Evolutionary conservation across 805 yeast species (phyloP), one percentile per base, ranked within the genome.

Genomic region (Cyberlindnera americana): DNA sequence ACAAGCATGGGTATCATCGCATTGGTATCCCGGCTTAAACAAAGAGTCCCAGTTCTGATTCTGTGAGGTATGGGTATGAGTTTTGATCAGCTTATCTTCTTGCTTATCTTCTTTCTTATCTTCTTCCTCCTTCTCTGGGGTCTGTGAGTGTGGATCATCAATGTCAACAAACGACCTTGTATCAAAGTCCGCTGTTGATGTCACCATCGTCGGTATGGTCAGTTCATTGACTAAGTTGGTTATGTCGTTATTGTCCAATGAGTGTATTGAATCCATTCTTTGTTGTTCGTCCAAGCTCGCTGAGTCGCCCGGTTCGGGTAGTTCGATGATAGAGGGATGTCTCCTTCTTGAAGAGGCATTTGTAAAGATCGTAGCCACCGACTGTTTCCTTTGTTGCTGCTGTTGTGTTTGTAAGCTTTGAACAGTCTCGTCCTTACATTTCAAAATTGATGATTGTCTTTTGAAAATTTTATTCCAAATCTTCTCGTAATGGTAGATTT

Each of bases 401-500:
- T 27, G 38, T 4, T 33, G 45, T 26, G 41, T 42, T 19, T 55
- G 47, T 13, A 33, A 44, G 16, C 38, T 43, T 3, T 41, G 38
- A 4, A 29, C 15, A 3, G 41, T 19, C 27, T 46, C 56, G n/a
- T 54, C 58, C 33, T 56, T 54, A 36, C 63, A 59, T 40, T 57
- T 59, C 33, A 60, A 40, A 5, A 59, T 54, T 7, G 62, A 57
- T 15, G 54, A 56, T 32, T 60, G 53, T 32, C 62, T 50, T 33
- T 59, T 56, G 49, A 59, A 60, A 7, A 54, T 41, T 31, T 46
- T 42, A 40, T 67, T 70, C 61, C 67, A 69, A 37, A 60, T 60
- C 52, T 65, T 61, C 46, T 73, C 76, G 52, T 73, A 73, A 35
- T 65, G 66, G 52, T 54, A 70, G 14, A 72, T 69, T 40, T 68